Percentiles rank a stretch among this genome's conserved stretches.
phyloP scores from a whole-genome alignment of 345 rosid species.

The Linum lewisii region DNA sequence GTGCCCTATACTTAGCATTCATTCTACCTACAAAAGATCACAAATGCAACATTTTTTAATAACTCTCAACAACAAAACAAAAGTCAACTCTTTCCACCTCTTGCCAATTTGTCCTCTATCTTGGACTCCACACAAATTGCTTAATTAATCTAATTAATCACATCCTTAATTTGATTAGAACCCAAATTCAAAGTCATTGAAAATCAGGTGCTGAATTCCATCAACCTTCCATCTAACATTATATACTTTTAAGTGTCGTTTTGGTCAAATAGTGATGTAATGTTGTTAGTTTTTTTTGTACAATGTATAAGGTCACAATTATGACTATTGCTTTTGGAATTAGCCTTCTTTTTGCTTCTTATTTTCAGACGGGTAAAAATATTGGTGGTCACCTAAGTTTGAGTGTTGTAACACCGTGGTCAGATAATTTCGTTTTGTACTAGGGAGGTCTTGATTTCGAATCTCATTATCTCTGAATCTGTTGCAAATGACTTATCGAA shows the following conservation, averaged over 20 bases:
- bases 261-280: conserved; percentile 28
- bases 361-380: no score
- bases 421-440: no score
- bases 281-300: neutral
- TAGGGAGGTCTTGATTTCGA: no score
- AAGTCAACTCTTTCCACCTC: neutral
- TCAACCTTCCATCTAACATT: conserved; percentile 36
- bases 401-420: no score
- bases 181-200: conserved; percentile 27
- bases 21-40: no score
- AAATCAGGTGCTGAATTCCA: conserved; percentile 29
- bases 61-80: neutral
- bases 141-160: no score
- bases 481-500: no score
- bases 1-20: no score
- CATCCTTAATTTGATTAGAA: no score
- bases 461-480: no score
- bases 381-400: no score
- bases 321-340: neutral
- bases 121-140: neutral
- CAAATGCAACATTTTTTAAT: no score
- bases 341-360: neutral
- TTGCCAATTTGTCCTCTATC: conserved; percentile 8
- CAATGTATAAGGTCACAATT: neutral
- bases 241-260: conserved; percentile 1